Evolutionary conservation across 306 rosid species (phyloP), one percentile per base, ranked within the genome.

Genomic region (Prunus davidiana): DNA sequence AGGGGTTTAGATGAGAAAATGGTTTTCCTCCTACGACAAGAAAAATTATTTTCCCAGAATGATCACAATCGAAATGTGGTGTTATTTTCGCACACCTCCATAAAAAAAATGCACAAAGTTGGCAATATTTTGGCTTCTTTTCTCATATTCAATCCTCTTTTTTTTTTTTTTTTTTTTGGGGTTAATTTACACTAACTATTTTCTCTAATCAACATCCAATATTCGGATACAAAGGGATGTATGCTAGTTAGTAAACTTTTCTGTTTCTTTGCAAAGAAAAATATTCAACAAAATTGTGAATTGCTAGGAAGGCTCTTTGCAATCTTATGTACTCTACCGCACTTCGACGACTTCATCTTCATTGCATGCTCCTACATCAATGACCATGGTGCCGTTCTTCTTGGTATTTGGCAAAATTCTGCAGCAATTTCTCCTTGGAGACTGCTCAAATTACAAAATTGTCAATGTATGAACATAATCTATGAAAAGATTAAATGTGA

Each of bases 391-490:
- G 34, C 81, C 86, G 32, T 85, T 79, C 81, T 74, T 83, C 76
- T 83, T 78, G 2, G 83, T 38, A 25, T 28, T 12, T 2, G 71
- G 76, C 57, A 69, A 50, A 49, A 89, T 71, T 82, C 86, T 88
- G 71, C 97, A 91, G 58, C 93, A 91, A 19, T 87, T 91, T 71
- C 90, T 91, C 79, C 97, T 89, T 5, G 95, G 90, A 67, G 93
- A 71, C 97, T 91, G 85, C 25, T 28, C 80, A 69, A 80, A 64
- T 34, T 41, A 49, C 30, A 65, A 38, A 38, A 38, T 38, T 38
- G 43, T 38, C 43, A 38, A 38, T 38, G 43, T 7, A 38, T 38
- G 43, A 38, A 7, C 43, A 38, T 38, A 7, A 7, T 38, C 9
- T 7, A 38, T 0, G 43, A 7, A 38, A 38, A 1, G 9, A 2